A percentile compares a stretch with the other conserved stretches of the same genome.
Conservation (phyloP, 768 basidiomycete genomes). For the Pleurotus djamor region DNA sequence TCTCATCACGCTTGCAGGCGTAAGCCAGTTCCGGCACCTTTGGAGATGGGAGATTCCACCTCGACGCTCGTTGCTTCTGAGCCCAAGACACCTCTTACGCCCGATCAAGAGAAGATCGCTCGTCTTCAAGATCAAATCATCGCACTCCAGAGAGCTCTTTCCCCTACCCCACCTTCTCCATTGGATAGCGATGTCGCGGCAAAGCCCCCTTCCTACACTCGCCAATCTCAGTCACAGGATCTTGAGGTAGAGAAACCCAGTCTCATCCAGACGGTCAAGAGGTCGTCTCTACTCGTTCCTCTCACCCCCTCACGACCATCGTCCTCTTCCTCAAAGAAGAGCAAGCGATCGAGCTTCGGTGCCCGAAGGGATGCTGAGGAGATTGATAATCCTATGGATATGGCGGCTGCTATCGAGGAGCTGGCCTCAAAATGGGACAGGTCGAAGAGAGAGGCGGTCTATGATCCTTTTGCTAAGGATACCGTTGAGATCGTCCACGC, state of each 20-base stretch:
- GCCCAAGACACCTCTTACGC: background rate
- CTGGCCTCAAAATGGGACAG: background rate
- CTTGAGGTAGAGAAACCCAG: background rate
- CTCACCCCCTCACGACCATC: background rate
- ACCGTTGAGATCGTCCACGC: slow-evolving; percentile 5
- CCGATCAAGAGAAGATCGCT: slow-evolving; percentile 3
- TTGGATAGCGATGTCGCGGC: background rate
- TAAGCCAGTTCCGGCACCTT: background rate
- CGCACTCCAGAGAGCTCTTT: slow-evolving; percentile 1
- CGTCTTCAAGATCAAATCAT: slow-evolving; percentile 4
- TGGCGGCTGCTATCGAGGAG: background rate
- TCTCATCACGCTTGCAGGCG: background rate
- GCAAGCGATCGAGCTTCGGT: background rate
- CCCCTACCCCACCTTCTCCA: background rate
- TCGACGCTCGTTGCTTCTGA: background rate
- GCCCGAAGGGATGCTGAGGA: background rate
- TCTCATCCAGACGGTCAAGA: background rate
- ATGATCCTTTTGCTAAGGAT: background rate
- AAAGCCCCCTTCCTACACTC: too few species aligned
- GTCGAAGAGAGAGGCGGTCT: background rate
- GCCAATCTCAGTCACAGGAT: background rate
- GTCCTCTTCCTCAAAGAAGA: background rate
- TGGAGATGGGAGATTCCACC: background rate
- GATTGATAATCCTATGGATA: background rate
- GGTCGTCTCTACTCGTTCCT: background rate